Base-by-base conservation (phyloP, 345 rosid species). In the Xanthoceras sorbifolium region DNA sequence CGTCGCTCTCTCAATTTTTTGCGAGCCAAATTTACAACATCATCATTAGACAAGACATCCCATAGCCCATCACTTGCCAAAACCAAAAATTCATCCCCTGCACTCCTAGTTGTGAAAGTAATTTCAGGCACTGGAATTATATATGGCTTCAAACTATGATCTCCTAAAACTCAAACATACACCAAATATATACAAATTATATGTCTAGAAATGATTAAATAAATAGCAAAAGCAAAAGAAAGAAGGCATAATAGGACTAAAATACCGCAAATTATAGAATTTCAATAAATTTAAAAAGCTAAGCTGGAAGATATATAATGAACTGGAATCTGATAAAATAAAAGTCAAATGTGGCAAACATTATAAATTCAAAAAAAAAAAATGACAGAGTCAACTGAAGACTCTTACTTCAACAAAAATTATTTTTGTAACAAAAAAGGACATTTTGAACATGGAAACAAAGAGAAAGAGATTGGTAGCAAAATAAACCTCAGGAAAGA, bases 31-130 rank as follows among this genome's bases (percentile, higher is more conserved):
- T 68, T 67, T 55, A 83, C 73, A 1, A 79, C 90, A 1, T 78
- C 72, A 23, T 85, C 86, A 63, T 80, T 85, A 5, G 86, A 69
- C 38, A 87, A 74, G 62, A 83, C 88, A 76, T 87, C 84, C 90
- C 88, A 87, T 0, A 87, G 77, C 17, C 88, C 88, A 42, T 87
- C 90, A 64, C 86, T 87, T 15, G 86, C 90, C 73, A 87, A 17
- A 60, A 85, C 82, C 64, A 87, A 31, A 26, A 82, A 87, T 12
- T 85, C 86, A 6, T 87, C 85, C 29, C 83, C 86, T 12, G 55
- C 77, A 29, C 68, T 77, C 36, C 84, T 76, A 0, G 79, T 65
- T 6, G 64, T 81, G 54, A 85, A 59, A 20, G 85, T 83, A 34
- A 87, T 78, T 72, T 87, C 88, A 12, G 90, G 88, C 68, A 68